A percentile compares a stretch with the other conserved stretches of the same genome.
These are phyloP conservation scores for Botrytis paeoniae DNA, from an alignment of 2,329 filamentous ascomycete genomes.

Conservation along the genomic window DNA sequence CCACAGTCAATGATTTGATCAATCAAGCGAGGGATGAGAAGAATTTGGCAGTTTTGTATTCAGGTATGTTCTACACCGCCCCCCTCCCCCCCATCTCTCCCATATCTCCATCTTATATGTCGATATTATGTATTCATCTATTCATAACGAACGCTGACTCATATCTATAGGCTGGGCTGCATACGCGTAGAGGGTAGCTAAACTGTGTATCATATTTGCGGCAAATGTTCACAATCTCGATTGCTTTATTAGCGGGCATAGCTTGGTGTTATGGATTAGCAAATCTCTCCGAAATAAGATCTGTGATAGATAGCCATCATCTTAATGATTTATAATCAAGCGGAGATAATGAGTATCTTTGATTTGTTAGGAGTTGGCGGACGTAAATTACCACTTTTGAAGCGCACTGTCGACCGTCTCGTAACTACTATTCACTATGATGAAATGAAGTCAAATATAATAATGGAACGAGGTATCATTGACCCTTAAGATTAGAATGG, in stretches of 20 bases:
- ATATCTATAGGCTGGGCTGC: slow-evolving; percentile 47
- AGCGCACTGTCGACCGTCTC: neutral
- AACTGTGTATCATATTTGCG: neutral
- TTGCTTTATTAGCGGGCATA: neutral
- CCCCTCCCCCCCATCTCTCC: neutral
- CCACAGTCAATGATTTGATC: slow-evolving; percentile 95
- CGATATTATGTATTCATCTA: neutral
- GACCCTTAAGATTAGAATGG: neutral
- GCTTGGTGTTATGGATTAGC: neutral
- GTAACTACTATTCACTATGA: neutral
- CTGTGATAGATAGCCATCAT: neutral
- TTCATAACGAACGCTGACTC: slow-evolving; percentile 8
- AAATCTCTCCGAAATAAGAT: neutral
- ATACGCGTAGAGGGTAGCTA: slow-evolving; percentile 40
- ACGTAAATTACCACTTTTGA: neutral
- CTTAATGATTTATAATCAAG: neutral
- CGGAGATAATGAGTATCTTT: neutral
- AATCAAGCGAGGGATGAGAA: slow-evolving; percentile 91
- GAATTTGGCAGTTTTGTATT: slow-evolving; percentile 88
- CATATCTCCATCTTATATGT: neutral
- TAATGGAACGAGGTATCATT: neutral
- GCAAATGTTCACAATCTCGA: neutral
- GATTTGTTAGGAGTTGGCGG: neutral
- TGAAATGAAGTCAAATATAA: neutral
- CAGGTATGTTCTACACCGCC: slow-evolving; percentile 41